Base-by-base conservation (phyloP, 306 rosid species). In the Casuarina equisetifolia region DNA sequence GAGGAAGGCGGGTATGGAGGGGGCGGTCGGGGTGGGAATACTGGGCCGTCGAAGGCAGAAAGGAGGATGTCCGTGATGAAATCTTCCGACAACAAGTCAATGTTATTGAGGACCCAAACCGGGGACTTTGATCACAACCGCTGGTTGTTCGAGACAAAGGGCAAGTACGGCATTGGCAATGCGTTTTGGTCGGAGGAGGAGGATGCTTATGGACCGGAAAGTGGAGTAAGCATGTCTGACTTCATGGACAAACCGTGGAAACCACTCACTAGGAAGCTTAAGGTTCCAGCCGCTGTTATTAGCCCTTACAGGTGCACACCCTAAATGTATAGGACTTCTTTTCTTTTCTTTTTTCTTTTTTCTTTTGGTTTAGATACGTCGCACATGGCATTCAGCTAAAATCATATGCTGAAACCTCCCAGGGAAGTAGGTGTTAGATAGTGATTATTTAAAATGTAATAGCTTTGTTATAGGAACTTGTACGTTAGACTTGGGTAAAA, bases 161-260 rank as follows among this genome's bases (percentile, higher is more conserved):
- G 96, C 9, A 91, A 79, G 11, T 93, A 93, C 43, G 97, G 97
- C 6, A 91, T 93, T 38, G 97, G 97, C 1, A 93, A 88, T 67
- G 97, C 96, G 3, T 93, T 64, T 78, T 93, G 97, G 97, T 86
- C 84, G 1, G 66, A 84, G 17, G 87, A 93, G 6, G 97, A 82
- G 7, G 78, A 85, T 49, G 50, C 74, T 0, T 89, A 73, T 59
- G 97, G 86, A 4, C 74, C 49, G 6, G 78, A 74, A 19, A 49
- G 15, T 17, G 91, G 87, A 9, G 81, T 91, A 86, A 89, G 89
- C 67, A 86, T 86, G 92, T 70, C 84, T 7, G 96, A 93, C 84
- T 91, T 93, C 19, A 79, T 91, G 93, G 94, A 93, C 76, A 93
- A 89, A 84, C 96, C 97, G 45, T 93, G 97, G 97, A 88, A 88